Percentiles rank a stretch among this genome's conserved stretches.
Evolutionary conservation across 305 asterid genomes (phyloP).

Genomic region (Nicotiana rustica): DNA sequence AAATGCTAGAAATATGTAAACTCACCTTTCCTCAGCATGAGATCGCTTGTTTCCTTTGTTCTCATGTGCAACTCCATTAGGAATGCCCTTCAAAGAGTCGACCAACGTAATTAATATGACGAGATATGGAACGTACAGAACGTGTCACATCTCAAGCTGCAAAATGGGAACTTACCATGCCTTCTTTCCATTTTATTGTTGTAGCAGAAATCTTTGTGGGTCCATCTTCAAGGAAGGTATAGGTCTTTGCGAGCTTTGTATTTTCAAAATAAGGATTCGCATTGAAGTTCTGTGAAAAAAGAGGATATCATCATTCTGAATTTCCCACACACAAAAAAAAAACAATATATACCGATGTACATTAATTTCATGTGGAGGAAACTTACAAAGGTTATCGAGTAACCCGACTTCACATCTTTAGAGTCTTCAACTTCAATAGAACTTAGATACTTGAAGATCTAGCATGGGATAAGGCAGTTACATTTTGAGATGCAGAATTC

Average conservation of each 20-base stretch:
- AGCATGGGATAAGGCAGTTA: slow-evolving; percentile 29
- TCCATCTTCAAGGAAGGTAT: slow-evolving; percentile 86
- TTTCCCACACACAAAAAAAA: not conserved
- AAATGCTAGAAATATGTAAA: not conserved
- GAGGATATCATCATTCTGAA: not conserved
- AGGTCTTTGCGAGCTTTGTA: slow-evolving; percentile 76
- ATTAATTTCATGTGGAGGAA: slow-evolving; percentile 10
- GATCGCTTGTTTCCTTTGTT: slow-evolving; percentile 81
- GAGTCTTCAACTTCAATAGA: slow-evolving; percentile 86
- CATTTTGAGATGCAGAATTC: slow-evolving; percentile 1
- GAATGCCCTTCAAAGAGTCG: slow-evolving; percentile 66
- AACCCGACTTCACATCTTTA: slow-evolving; percentile 43
- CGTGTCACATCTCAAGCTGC: not conserved
- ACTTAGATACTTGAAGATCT: slow-evolving; percentile 77
- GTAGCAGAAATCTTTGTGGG: slow-evolving; percentile 77
- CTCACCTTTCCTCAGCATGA: slow-evolving; percentile 83
- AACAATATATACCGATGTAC: not conserved
- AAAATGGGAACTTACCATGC: slow-evolving; percentile 63
- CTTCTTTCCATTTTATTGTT: slow-evolving; percentile 90
- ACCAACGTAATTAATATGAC: slow-evolving; percentile 28
- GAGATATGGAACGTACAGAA: not conserved
- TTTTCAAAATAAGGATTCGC: slow-evolving; percentile 85
- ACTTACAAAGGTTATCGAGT: slow-evolving; percentile 84
- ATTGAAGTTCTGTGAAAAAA: slow-evolving; percentile 62
- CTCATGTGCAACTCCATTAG: slow-evolving; percentile 74